Percentiles rank a stretch among this genome's conserved stretches.
phyloP scores from a whole-genome alignment of 306 rosid genomes.

The Urtica urens region DNA sequence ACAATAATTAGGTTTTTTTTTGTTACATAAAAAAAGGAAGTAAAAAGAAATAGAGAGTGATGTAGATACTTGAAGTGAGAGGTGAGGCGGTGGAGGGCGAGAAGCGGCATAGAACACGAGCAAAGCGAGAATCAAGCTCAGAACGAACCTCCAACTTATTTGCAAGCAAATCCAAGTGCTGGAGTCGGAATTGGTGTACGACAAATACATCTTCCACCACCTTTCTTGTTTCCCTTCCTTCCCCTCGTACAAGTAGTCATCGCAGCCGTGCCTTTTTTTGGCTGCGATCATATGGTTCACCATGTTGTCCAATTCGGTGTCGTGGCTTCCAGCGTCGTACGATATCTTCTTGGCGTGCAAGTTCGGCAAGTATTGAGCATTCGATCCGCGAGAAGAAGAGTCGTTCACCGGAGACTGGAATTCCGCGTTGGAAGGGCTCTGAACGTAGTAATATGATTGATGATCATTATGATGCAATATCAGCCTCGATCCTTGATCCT shows the following conservation, averaged over 20 bases:
- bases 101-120: slow-evolving; percentile 74
- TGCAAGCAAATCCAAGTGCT: slow-evolving; percentile 69
- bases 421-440: slow-evolving; percentile 62
- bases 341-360: slow-evolving; percentile 49
- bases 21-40: not conserved
- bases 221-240: not conserved
- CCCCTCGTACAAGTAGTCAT: slow-evolving; percentile 23
- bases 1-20: not conserved
- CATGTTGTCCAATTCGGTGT: slow-evolving; percentile 14
- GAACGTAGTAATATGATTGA: slow-evolving; percentile 62
- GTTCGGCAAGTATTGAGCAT: slow-evolving; percentile 29
- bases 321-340: slow-evolving; percentile 43
- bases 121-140: slow-evolving; percentile 61
- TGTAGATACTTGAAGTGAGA: slow-evolving; percentile 52
- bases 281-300: slow-evolving; percentile 1
- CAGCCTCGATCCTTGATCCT: slow-evolving; percentile 44
- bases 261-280: not conserved
- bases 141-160: slow-evolving; percentile 54
- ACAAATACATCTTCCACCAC: slow-evolving; percentile 47
- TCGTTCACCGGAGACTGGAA: slow-evolving; percentile 35
- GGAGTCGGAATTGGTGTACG: slow-evolving; percentile 46
- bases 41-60: not conserved
- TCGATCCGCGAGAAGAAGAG: slow-evolving; percentile 63
- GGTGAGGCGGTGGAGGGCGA: slow-evolving; percentile 60
- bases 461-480: slow-evolving; percentile 3